Evolutionary conservation across 2,329 filamentous ascomycete genomes (phyloP).

Genomic region (Scedosporium apiospermum): DNA sequence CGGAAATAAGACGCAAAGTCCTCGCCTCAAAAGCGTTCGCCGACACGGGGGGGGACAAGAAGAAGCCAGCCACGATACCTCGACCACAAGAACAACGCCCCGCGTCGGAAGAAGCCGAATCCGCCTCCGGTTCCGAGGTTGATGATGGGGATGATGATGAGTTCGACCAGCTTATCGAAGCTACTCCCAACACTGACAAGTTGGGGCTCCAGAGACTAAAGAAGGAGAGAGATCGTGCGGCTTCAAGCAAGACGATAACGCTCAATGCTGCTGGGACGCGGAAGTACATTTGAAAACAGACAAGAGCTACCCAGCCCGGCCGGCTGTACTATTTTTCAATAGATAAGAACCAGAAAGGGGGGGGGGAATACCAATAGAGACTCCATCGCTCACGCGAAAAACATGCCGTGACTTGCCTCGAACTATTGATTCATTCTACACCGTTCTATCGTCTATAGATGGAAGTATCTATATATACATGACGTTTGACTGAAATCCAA

Average conservation of each 20-base stretch:
- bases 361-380: no score
- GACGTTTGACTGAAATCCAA: background rate
- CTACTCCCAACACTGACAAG: slow-evolving; percentile 79
- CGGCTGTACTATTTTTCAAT: no score
- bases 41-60: slow-evolving; percentile 20
- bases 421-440: no score
- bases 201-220: slow-evolving; percentile 55
- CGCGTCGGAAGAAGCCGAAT: slow-evolving; percentile 28
- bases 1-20: slow-evolving; percentile 81
- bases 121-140: slow-evolving; percentile 28
- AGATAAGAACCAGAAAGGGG: no score
- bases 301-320: background rate
- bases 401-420: no score
- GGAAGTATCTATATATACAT: no score
- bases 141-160: slow-evolving; percentile 58
- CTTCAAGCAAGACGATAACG: slow-evolving; percentile 42
- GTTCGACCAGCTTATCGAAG: slow-evolving; percentile 89
- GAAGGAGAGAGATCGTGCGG: slow-evolving; percentile 40
- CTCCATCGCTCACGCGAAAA: no score
- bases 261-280: slow-evolving; percentile 37
- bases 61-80: slow-evolving; percentile 53
- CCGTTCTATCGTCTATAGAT: no score
- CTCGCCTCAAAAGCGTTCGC: slow-evolving; percentile 83
- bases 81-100: slow-evolving; percentile 37
- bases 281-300: slow-evolving; percentile 3